Conservation (phyloP, 2,329 filamentous ascomycete species). For the Scedosporium aurantiacum region DNA sequence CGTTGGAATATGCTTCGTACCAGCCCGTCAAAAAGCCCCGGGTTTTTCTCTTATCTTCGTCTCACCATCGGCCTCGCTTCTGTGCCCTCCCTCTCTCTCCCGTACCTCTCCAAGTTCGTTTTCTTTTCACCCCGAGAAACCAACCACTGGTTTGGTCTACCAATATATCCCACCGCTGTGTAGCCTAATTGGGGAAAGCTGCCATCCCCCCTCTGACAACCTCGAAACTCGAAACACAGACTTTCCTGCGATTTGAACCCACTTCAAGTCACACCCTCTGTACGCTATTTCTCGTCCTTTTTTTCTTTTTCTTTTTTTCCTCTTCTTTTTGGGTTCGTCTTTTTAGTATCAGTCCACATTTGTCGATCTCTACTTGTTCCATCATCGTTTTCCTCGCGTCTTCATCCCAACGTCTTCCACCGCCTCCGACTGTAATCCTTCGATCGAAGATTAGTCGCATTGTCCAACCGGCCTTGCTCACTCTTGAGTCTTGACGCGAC, state of each 20-base stretch:
- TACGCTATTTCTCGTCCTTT: neutral
- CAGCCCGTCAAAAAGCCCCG: neutral
- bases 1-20: neutral
- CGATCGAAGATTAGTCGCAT: too few relatives aligned
- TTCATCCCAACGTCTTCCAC: neutral
- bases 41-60: neutral
- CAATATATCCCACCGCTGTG: neutral
- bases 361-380: neutral
- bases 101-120: neutral
- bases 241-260: neutral
- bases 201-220: neutral
- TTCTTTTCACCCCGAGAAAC: neutral
- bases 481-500: too few relatives aligned
- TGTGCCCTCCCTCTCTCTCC: neutral
- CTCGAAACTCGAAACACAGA: conserved; percentile 6
- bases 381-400: neutral
- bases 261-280: conserved; percentile 10
- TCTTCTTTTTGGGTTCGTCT: neutral
- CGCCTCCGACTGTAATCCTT: neutral
- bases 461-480: too few relatives aligned
- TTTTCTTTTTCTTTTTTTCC: neutral
- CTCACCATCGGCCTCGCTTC: neutral
- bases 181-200: neutral
- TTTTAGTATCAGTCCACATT: neutral
- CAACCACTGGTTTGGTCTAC: neutral